Conservation (phyloP, 1,284 basidiomycete species). For the Rhodotorula sp. region DNA sequence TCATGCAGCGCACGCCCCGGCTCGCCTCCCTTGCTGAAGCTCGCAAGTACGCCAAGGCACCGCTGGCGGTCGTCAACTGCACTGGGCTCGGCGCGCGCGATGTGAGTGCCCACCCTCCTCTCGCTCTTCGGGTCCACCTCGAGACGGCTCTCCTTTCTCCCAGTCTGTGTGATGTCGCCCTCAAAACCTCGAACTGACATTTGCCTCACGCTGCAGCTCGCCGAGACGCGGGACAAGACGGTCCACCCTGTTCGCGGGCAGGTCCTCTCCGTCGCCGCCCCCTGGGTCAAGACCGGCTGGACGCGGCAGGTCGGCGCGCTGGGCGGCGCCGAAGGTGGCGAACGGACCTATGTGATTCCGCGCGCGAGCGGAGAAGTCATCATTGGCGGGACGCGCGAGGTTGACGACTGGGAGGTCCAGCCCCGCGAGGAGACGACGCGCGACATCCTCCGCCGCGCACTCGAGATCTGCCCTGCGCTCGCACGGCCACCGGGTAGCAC, state of each 20-base stretch:
- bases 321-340: conserved; percentile 50
- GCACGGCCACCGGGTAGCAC: conserved; percentile 32
- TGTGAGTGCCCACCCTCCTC: background rate
- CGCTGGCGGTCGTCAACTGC: conserved; percentile 27
- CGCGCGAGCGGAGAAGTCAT: conserved; percentile 51
- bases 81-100: conserved; percentile 21
- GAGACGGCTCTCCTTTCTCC: background rate
- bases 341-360: conserved; percentile 53
- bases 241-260: conserved; percentile 34
- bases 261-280: conserved; percentile 30
- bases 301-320: conserved; percentile 49
- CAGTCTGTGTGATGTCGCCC: too few relatives aligned
- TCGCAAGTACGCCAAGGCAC: background rate
- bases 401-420: conserved; percentile 49
- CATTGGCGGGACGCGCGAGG: conserved; percentile 52
- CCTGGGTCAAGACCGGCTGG: conserved; percentile 49
- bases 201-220: conserved; percentile 1
- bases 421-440: conserved; percentile 45
- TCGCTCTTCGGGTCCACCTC: too few relatives aligned
- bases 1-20: background rate
- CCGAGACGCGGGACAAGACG: conserved; percentile 17
- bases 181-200: background rate
- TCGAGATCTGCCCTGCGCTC: conserved; percentile 49
- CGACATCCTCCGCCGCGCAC: conserved; percentile 48
- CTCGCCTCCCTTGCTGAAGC: conserved; percentile 13